These are phyloP conservation scores for Aspergillus avenaceus DNA, from an alignment of 495 filamentous ascomycete species.

Conservation along the genomic window DNA sequence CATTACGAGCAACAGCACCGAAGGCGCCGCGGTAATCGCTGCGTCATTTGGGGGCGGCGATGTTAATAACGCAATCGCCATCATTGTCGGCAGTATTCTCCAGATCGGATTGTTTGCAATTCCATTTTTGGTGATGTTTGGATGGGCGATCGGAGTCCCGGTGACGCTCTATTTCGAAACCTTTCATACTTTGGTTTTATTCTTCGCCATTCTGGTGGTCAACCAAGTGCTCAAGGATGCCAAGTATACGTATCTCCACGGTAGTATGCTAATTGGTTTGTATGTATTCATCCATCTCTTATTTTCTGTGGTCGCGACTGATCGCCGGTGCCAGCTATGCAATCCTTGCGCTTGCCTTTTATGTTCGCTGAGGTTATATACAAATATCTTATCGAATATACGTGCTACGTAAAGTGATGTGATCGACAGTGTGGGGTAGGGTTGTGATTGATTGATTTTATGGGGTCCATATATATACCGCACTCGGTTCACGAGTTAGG, in stretches of 20 bases:
- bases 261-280: constrained; percentile 19
- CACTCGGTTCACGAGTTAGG: neutral
- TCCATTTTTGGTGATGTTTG: constrained; percentile 38
- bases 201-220: constrained; percentile 24
- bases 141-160: constrained; percentile 31
- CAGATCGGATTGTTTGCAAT: constrained; percentile 37
- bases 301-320: neutral
- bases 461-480: neutral
- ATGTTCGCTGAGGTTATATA: constrained; percentile 44
- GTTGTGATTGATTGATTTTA: too few species aligned
- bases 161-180: constrained; percentile 35
- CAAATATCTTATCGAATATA: neutral
- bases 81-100: constrained; percentile 22
- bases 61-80: constrained; percentile 24
- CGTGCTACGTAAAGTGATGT: neutral
- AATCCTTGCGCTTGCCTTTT: constrained; percentile 77
- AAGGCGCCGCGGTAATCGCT: constrained; percentile 17
- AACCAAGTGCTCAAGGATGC: constrained; percentile 54
- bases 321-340: constrained; percentile 43
- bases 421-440: too few species aligned
- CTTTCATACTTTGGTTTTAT: constrained; percentile 34
- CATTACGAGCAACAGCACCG: constrained; percentile 24
- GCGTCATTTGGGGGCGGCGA: constrained; percentile 18
- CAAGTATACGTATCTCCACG: constrained; percentile 55
- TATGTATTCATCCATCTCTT: constrained; percentile 7